These are phyloP conservation scores for Scytalidium lignicola DNA, from an alignment of 2,329 filamentous ascomycete genomes.

Conservation along the genomic window DNA sequence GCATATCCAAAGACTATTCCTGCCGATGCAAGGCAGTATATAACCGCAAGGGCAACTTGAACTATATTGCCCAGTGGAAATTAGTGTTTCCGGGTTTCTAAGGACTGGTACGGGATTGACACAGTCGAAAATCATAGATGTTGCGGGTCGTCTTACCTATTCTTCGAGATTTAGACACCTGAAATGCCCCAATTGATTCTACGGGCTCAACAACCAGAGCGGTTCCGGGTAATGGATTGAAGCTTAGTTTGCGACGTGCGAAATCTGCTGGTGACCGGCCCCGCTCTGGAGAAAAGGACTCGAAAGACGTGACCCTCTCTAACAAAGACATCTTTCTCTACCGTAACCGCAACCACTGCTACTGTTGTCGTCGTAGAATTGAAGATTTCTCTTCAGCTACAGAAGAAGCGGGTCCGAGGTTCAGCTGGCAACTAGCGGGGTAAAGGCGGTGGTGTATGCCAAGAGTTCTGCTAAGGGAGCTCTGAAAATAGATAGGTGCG, in stretches of 20 bases:
- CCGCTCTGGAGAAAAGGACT: slow-evolving; percentile 18
- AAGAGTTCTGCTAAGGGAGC: no score
- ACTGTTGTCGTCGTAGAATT: not conserved
- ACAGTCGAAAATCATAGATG: not conserved
- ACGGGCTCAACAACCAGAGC: slow-evolving; percentile 7
- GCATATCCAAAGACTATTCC: slow-evolving; percentile 83
- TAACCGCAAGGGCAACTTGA: slow-evolving; percentile 63
- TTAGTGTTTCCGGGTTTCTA: not conserved
- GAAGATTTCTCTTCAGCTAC: no score
- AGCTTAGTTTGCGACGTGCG: slow-evolving; percentile 19
- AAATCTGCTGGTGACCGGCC: slow-evolving; percentile 14
- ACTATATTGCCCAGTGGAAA: slow-evolving; percentile 36
- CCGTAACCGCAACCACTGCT: no score
- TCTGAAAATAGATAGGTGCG: no score
- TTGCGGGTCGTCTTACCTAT: slow-evolving; percentile 18
- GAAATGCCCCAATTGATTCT: slow-evolving; percentile 30
- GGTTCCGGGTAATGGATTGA: slow-evolving; percentile 18
- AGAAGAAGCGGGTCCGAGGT: no score
- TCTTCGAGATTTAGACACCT: slow-evolving; percentile 30
- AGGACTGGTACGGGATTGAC: not conserved
- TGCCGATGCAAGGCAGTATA: slow-evolving; percentile 72
- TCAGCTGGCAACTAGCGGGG: no score
- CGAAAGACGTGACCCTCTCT: slow-evolving; percentile 20
- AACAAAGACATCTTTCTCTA: slow-evolving; percentile 18
- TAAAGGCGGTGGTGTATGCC: not conserved